Conservation (phyloP, 2,329 filamentous ascomycete species). For the Knufia fluminis region DNA sequence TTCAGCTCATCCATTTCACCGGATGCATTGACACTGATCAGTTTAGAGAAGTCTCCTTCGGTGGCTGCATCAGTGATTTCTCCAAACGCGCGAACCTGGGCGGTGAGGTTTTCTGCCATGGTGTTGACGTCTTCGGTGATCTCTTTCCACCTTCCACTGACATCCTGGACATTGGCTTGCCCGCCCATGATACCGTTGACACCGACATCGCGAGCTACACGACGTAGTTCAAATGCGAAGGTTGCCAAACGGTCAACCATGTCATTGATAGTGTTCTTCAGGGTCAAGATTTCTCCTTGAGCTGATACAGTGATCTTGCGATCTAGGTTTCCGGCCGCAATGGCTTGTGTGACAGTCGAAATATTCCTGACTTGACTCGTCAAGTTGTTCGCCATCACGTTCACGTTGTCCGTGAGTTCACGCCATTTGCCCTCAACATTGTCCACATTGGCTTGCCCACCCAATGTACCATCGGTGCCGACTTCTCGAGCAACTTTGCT, state of each 20-base stretch:
- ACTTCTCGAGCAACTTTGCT: slow-evolving; percentile 58
- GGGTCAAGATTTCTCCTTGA: slow-evolving; percentile 83
- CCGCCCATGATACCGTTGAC: slow-evolving; percentile 98
- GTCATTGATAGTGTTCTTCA: slow-evolving; percentile 97
- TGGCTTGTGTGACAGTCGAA: slow-evolving; percentile 87
- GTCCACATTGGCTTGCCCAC: slow-evolving; percentile 54
- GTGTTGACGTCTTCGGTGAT: slow-evolving; percentile 96
- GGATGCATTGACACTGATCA: slow-evolving; percentile 92
- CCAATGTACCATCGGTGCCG: slow-evolving; percentile 55
- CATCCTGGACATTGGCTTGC: slow-evolving; percentile 85
- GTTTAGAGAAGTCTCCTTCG: slow-evolving; percentile 92
- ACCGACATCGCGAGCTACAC: slow-evolving; percentile 90
- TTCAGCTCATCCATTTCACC: slow-evolving; percentile 99
- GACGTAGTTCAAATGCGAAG: slow-evolving; percentile 92
- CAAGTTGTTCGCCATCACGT: slow-evolving; percentile 57
- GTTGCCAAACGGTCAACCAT: slow-evolving; percentile 94
- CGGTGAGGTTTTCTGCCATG: slow-evolving; percentile 79
- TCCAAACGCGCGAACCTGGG: slow-evolving; percentile 93
- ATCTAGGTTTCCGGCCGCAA: slow-evolving; percentile 91
- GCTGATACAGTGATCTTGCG: slow-evolving; percentile 93
- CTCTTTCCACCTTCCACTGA: slow-evolving; percentile 94
- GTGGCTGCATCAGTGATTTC: slow-evolving; percentile 98
- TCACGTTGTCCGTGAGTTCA: slow-evolving; percentile 58
- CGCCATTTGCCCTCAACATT: slow-evolving; percentile 61
- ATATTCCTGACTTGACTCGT: slow-evolving; percentile 72